Percentiles rank a stretch among this genome's conserved stretches.
Evolutionary conservation across 371 early-diverging fungal species (phyloP).

Genomic region (Coemansia sp.): DNA sequence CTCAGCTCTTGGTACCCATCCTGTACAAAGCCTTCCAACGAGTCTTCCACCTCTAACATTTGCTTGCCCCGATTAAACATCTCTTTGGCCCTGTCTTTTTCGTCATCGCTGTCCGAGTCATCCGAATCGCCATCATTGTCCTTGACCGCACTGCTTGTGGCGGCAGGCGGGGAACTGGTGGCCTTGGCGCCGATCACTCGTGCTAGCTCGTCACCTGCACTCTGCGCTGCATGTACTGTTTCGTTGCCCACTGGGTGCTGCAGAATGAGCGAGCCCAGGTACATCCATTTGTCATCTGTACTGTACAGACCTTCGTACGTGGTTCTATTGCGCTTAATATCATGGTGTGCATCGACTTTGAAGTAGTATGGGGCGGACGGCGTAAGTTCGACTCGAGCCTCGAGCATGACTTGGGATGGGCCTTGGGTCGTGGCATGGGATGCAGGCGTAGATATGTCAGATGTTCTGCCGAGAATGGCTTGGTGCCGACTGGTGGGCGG

Average conservation of each 20-base stretch:
- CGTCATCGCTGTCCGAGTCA: background rate
- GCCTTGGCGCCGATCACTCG: background rate
- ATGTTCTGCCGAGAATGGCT: slow-evolving; percentile 20
- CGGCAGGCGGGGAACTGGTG: background rate
- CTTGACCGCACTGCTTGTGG: background rate
- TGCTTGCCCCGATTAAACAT: background rate
- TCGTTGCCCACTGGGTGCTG: slow-evolving; percentile 28
- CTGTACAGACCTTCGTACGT: slow-evolving; percentile 45
- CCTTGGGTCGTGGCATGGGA: slow-evolving; percentile 22
- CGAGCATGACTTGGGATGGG: slow-evolving; percentile 27
- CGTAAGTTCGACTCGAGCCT: slow-evolving; percentile 15
- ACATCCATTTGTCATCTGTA: slow-evolving; percentile 29
- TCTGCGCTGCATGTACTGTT: background rate
- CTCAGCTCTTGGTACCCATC: background rate
- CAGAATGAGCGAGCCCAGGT: slow-evolving; percentile 37
- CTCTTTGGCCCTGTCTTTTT: slow-evolving; percentile 3
- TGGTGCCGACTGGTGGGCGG: slow-evolving; percentile 25
- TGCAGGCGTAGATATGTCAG: slow-evolving; percentile 10
- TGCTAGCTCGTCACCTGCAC: background rate
- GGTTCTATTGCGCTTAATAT: slow-evolving; percentile 33
- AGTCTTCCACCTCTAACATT: background rate
- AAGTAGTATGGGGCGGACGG: slow-evolving; percentile 28
- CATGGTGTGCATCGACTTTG: slow-evolving; percentile 47
- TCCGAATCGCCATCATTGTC: background rate
- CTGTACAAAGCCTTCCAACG: background rate